phyloP scores from a whole-genome alignment of 805 yeast species.

The Candida railenensis region DNA sequence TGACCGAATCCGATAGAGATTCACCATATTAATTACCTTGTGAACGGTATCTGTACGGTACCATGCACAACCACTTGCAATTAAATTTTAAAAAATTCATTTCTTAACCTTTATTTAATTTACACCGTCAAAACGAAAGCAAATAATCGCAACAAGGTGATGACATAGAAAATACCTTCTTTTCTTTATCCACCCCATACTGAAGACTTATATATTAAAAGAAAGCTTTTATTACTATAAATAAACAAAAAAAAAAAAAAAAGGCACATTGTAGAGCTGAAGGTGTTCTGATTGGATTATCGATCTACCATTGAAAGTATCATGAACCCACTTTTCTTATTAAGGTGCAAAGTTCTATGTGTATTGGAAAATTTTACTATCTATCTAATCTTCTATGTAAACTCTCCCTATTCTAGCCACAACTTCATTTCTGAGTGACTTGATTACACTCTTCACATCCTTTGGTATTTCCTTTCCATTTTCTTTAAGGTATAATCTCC shows the following conservation, averaged over 20 bases:
- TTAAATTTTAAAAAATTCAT: neutral
- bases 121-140: neutral
- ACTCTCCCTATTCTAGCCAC: conserved; percentile 33
- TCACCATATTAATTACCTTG: neutral
- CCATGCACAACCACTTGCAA: neutral
- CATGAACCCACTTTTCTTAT: too few relatives aligned
- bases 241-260: neutral
- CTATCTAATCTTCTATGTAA: conserved; percentile 20
- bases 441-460: conserved; percentile 22
- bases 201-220: neutral
- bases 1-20: neutral
- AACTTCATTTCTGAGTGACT: conserved; percentile 29
- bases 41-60: neutral
- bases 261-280: too few relatives aligned
- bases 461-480: conserved; percentile 20
- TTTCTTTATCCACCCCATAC: neutral
- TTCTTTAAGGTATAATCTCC: conserved; percentile 29
- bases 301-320: too few relatives aligned
- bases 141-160: too few relatives aligned
- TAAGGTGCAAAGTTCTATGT: too few relatives aligned
- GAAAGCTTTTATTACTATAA: neutral
- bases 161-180: too few relatives aligned
- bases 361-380: too few relatives aligned
- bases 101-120: neutral
- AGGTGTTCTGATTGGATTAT: too few relatives aligned